Percentiles rank a stretch among this genome's conserved stretches.
Conservation (phyloP, 148 eudicot genomes). For the Cornus suecica region DNA sequence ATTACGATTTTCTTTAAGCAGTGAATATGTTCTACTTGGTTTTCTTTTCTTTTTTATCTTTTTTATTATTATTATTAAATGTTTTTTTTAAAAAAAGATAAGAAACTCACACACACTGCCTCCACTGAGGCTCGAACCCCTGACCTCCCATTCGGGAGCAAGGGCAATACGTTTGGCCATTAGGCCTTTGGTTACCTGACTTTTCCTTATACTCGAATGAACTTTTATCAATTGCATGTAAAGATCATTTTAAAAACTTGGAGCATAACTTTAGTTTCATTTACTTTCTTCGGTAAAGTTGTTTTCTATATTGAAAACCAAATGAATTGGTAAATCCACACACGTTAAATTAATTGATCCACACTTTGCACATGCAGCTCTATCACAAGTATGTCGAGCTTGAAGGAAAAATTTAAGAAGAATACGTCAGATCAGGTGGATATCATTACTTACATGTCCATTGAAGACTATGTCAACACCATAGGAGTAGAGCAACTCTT, state of each 20-base stretch:
- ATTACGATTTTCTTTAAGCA: neutral
- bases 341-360: neutral
- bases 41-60: no score
- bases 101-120: no score
- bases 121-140: no score
- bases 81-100: no score
- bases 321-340: neutral
- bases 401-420: neutral
- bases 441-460: slow-evolving; percentile 76
- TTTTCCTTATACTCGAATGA: neutral
- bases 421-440: neutral
- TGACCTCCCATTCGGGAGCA: no score
- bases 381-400: neutral
- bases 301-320: neutral
- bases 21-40: neutral
- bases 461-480: slow-evolving; percentile 86
- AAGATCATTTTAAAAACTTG: neutral
- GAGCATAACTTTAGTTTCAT: neutral
- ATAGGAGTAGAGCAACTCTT: slow-evolving; percentile 70
- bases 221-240: neutral
- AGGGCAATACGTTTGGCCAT: no score
- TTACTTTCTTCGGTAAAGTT: neutral
- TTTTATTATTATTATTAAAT: no score
- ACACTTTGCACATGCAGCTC: slow-evolving; percentile 5
- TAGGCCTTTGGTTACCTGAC: no score